Evolutionary conservation across 108 stramenopile species (phyloP).

Genomic region (Parietichytrium sp.): DNA sequence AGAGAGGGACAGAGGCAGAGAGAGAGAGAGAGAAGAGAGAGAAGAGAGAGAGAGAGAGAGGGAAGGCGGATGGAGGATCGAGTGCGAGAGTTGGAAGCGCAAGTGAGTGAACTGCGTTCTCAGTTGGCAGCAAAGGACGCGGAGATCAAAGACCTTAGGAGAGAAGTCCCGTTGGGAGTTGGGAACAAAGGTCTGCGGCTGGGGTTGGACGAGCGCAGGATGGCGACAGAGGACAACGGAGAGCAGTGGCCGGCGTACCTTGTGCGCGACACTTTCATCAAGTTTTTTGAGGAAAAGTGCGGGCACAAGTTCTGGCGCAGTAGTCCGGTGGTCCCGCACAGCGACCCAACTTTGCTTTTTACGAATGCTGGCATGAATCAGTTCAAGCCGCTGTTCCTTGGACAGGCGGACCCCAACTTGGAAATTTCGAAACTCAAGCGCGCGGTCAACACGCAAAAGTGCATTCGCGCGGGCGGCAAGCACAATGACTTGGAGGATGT

Average conservation of each 20-base stretch:
- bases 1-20: not conserved
- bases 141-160: not conserved
- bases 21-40: conserved; percentile 2
- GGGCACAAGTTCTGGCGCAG: conserved; percentile 80
- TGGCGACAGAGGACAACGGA: not conserved
- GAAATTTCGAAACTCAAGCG: conserved; percentile 78
- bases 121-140: conserved; percentile 1
- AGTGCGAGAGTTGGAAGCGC: not conserved
- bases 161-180: not conserved
- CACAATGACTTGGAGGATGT: conserved; percentile 99
- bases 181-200: not conserved
- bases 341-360: conserved; percentile 98
- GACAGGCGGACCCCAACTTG: conserved; percentile 83
- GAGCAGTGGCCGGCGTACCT: conserved; percentile 85
- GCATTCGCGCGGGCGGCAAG: conserved; percentile 99
- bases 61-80: not conserved
- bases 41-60: not conserved
- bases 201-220: not conserved
- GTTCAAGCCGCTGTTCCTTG: conserved; percentile 96
- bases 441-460: conserved; percentile 96
- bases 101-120: not conserved
- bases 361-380: conserved; percentile 99
- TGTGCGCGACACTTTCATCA: conserved; percentile 90
- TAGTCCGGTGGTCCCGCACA: conserved; percentile 93
- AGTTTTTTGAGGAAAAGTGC: conserved; percentile 81